phyloP scores from a whole-genome alignment of 2,329 filamentous ascomycete genomes.

The Tolypocladium sp. region DNA sequence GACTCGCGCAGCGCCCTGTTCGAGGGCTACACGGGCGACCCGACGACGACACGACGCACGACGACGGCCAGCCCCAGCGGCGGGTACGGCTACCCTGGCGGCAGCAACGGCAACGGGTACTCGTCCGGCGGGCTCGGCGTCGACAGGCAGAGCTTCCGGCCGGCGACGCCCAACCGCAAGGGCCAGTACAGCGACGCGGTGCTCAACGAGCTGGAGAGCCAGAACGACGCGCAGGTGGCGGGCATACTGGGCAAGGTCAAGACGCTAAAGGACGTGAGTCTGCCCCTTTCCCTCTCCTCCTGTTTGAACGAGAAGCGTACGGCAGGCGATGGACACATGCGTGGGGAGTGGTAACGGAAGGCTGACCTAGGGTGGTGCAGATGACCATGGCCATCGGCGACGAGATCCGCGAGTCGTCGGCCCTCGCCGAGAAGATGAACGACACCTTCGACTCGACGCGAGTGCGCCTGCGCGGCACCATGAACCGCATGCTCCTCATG shows the following conservation, averaged over 20 bases:
- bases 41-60: conserved; percentile 3
- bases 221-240: conserved; percentile 84
- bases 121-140: conserved; percentile 6
- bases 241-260: conserved; percentile 87
- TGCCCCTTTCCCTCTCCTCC: neutral
- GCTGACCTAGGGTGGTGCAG: conserved; percentile 28
- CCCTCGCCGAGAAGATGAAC: conserved; percentile 91
- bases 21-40: conserved; percentile 55
- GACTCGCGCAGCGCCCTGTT: conserved; percentile 66
- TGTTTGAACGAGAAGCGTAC: too few species aligned
- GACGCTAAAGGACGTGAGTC: conserved; percentile 76
- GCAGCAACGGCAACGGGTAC: conserved; percentile 40
- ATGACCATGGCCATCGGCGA: conserved; percentile 90
- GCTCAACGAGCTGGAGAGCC: conserved; percentile 86
- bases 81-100: conserved; percentile 8
- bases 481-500: conserved; percentile 97
- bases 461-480: conserved; percentile 74
- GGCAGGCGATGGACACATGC: too few species aligned
- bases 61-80: conserved; percentile 22
- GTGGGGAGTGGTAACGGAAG: too few species aligned
- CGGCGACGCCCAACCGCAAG: conserved; percentile 65
- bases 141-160: conserved; percentile 38
- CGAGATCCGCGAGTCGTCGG: conserved; percentile 84
- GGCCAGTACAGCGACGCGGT: conserved; percentile 92
- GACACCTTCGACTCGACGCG: conserved; percentile 83